Base-by-base conservation (phyloP, 2,329 filamentous ascomycete genomes). In the Cladophialophora chaetospira region DNA sequence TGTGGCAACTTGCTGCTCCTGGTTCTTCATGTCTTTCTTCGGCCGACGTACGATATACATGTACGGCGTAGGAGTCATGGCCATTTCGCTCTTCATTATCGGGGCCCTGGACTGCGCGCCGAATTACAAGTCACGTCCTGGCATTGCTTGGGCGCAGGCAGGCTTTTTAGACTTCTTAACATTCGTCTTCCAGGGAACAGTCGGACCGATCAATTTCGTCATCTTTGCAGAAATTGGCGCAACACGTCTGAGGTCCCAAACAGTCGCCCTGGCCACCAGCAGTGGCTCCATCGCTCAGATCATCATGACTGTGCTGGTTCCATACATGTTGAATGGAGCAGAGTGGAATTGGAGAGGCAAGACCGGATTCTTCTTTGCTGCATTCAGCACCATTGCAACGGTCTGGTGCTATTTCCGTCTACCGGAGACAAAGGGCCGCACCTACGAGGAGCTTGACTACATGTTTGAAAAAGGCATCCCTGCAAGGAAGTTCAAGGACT, bases 361-460 rank as follows among this genome's bases (percentile, higher is more conserved):
- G 51, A 61, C 61, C 1, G 67, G 66, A 0, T 74, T 75, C 53
- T 71, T 94, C 77, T 91, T 90, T 87, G 86, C 84, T 11, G 88
- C 86, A 1, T 78, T 76, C 4, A 74, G 73, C 3, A 23, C 67
- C 3, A 68, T 78, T 8, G 77, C 73, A 63, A 74, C 69, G 67
- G 44, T 77, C 4, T 63, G 66, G 61, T 74, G 74, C 2, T 58
- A 43, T 43, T 66, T 68, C 42, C 54, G 63, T 5, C 45, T 69
- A 5, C 67, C 67, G 4, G 67, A 69, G 48, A 65, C 63, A 2
- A 54, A 53, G 28, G 66, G 66, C 2, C 54, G 67, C 11, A 67
- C 67, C 0, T 66, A 63, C 33, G 60, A 66, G 26, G 66, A 66
- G 75, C 72, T 56, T 4, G 65, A 69, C 44, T 53, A 59, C 17